phyloP scores from a whole-genome alignment of 148 eudicot genomes.

The Polygonum maritimum region DNA sequence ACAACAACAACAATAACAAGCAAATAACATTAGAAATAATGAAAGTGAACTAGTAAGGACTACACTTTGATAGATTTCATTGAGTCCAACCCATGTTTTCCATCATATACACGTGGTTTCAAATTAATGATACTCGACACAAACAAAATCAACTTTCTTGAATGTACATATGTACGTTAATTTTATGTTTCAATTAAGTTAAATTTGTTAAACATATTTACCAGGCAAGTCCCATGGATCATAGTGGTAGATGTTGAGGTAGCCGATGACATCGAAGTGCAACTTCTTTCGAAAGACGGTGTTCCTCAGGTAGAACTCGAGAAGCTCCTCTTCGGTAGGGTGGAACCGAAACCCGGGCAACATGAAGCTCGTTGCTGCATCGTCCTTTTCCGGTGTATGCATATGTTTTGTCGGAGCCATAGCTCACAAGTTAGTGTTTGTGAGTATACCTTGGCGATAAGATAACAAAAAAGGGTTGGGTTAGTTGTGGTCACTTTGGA shows the following conservation, averaged over 20 bases:
- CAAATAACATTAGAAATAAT: too few species aligned
- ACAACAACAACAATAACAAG: neutral
- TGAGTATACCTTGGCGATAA: neutral
- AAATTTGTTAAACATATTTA: conserved; percentile 5
- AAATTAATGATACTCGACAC: too few species aligned
- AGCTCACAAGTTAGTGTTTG: neutral
- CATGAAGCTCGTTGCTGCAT: conserved; percentile 21
- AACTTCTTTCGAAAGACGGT: conserved; percentile 35
- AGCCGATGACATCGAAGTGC: conserved; percentile 37
- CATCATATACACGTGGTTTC: too few species aligned
- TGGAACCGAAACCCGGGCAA: conserved; percentile 86
- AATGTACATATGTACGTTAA: too few species aligned
- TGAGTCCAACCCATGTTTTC: too few species aligned
- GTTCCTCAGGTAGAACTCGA: conserved; percentile 65
- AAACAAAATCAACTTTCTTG: too few species aligned
- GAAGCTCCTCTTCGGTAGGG: conserved; percentile 80
- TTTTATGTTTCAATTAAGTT: neutral
- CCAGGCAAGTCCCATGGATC: conserved; percentile 79
- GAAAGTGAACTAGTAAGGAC: too few species aligned
- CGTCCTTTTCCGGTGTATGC: conserved; percentile 28
- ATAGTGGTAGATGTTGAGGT: conserved; percentile 56
- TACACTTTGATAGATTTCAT: neutral
- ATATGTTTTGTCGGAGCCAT: neutral
- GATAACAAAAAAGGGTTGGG: neutral
- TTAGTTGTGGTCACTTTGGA: neutral